These are phyloP conservation scores for Phalaenopsis aphrodite DNA, from an alignment of 106 monocot genomes.

Conservation along the genomic window DNA sequence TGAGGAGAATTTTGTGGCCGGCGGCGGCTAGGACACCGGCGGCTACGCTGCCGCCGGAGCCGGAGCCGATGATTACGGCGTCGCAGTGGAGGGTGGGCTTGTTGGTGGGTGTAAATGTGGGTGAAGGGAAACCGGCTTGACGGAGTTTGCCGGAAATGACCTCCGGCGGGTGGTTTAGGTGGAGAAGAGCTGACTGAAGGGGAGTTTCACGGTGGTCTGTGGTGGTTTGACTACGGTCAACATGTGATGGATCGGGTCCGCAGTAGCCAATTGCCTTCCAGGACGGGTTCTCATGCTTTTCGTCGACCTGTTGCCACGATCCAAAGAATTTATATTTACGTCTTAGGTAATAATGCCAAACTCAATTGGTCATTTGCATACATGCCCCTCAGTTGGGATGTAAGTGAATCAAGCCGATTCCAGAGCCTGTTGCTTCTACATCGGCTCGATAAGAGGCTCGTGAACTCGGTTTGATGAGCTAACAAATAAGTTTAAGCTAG, in stretches of 20 bases:
- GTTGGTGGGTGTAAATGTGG: neutral
- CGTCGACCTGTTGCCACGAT: slow-evolving; percentile 14
- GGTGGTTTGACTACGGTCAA: neutral
- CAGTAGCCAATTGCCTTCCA: slow-evolving; percentile 42
- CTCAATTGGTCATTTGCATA: too few relatives aligned
- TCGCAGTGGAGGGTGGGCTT: slow-evolving; percentile 23
- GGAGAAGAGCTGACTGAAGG: slow-evolving; percentile 13
- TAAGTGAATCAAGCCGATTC: too few relatives aligned
- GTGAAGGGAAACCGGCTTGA: slow-evolving; percentile 9
- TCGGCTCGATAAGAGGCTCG: too few relatives aligned
- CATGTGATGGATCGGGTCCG: slow-evolving; percentile 27
- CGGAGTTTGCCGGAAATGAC: slow-evolving; percentile 6
- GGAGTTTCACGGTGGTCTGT: slow-evolving; percentile 8
- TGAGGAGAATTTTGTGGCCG: slow-evolving; percentile 38
- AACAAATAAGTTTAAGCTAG: too few relatives aligned
- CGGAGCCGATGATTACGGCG: slow-evolving; percentile 35
- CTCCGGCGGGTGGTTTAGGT: slow-evolving; percentile 7
- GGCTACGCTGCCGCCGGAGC: slow-evolving; percentile 38
- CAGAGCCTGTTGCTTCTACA: too few relatives aligned
- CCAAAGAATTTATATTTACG: neutral
- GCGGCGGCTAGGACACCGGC: slow-evolving; percentile 31
- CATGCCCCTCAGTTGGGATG: too few relatives aligned
- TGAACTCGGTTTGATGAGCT: too few relatives aligned
- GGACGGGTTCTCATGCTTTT: slow-evolving; percentile 22
- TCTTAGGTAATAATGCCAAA: too few relatives aligned